phyloP scores from a whole-genome alignment of 179 eudicot species.

The Dionaea muscipula region DNA sequence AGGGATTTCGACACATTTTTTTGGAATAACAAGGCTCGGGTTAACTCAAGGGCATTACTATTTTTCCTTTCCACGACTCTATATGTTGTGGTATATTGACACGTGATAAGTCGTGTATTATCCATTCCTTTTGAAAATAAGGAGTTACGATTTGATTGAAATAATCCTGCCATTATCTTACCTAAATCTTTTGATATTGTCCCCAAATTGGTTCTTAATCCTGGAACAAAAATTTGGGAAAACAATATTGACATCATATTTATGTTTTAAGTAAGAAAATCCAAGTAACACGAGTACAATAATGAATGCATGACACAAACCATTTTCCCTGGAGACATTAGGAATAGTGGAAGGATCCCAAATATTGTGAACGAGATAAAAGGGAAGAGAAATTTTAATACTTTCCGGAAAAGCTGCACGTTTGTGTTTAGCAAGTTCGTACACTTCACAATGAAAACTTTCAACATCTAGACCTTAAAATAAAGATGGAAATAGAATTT shows the following conservation, averaged over 20 bases:
- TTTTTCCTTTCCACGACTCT: slow-evolving; percentile 3
- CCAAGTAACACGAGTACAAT: slow-evolving; percentile 8
- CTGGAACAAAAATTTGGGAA: slow-evolving; percentile 4
- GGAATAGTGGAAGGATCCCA: slow-evolving; percentile 6
- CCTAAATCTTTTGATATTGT: background rate
- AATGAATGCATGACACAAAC: slow-evolving; percentile 8
- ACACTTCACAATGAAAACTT: slow-evolving; percentile 1
- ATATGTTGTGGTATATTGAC: slow-evolving; percentile 3
- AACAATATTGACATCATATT: background rate
- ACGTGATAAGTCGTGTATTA: slow-evolving; percentile 6
- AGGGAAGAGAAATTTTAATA: slow-evolving; percentile 3
- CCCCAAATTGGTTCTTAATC: slow-evolving; percentile 7
- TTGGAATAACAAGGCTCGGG: slow-evolving; percentile 3
- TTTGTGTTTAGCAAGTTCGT: slow-evolving; percentile 7
- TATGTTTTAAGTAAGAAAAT: slow-evolving; percentile 5
- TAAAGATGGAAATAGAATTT: too few relatives aligned
- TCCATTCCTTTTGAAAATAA: slow-evolving; percentile 1
- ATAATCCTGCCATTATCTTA: slow-evolving; percentile 5
- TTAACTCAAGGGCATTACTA: slow-evolving; percentile 4
- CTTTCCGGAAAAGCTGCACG: background rate
- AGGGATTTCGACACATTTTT: background rate
- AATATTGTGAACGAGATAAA: slow-evolving; percentile 6
- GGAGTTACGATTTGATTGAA: slow-evolving; percentile 2
- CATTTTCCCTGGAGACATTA: slow-evolving; percentile 1
- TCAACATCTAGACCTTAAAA: background rate